Percentiles rank a stretch among this genome's conserved stretches.
Evolutionary conservation across 2,329 filamentous ascomycete species (phyloP).

Genomic region (Cercospora canescens): DNA sequence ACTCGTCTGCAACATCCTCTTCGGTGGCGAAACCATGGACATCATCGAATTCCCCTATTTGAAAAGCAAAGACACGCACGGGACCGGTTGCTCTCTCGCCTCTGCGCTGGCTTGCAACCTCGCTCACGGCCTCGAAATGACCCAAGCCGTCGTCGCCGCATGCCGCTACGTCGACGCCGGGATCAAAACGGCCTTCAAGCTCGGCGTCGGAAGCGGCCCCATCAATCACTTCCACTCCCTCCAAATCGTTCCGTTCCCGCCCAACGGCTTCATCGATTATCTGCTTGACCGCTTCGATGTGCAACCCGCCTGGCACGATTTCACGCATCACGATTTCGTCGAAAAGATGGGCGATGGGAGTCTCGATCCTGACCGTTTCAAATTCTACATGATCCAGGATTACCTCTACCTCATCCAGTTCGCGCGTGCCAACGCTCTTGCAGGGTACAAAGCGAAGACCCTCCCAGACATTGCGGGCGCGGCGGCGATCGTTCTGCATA

Average conservation of each 20-base stretch:
- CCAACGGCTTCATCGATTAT: slow-evolving; percentile 80
- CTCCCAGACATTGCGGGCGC: slow-evolving; percentile 71
- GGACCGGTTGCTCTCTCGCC: slow-evolving; percentile 90
- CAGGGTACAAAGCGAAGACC: slow-evolving; percentile 78
- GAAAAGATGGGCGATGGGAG: slow-evolving; percentile 72
- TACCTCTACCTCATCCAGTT: slow-evolving; percentile 91
- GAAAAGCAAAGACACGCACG: slow-evolving; percentile 79
- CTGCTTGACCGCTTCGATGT: slow-evolving; percentile 74
- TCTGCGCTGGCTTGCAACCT: slow-evolving; percentile 79
- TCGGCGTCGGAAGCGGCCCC: slow-evolving; percentile 69
- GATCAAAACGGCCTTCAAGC: slow-evolving; percentile 63
- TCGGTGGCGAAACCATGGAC: slow-evolving; percentile 59
- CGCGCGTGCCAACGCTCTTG: slow-evolving; percentile 79
- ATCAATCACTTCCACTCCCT: slow-evolving; percentile 78
- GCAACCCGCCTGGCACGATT: slow-evolving; percentile 69
- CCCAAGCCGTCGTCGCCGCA: slow-evolving; percentile 64
- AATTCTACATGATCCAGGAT: slow-evolving; percentile 86
- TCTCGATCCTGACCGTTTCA: slow-evolving; percentile 75
- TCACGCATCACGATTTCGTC: slow-evolving; percentile 82
- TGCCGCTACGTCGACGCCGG: slow-evolving; percentile 71
- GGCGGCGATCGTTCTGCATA: slow-evolving; percentile 71
- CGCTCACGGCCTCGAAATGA: slow-evolving; percentile 58
- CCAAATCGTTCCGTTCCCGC: slow-evolving; percentile 66
- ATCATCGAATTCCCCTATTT: slow-evolving; percentile 72
- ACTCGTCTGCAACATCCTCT: slow-evolving; percentile 75